These are phyloP conservation scores for Actinomortierella wolfii DNA, from an alignment of 371 early-diverging fungal species.

Conservation along the genomic window DNA sequence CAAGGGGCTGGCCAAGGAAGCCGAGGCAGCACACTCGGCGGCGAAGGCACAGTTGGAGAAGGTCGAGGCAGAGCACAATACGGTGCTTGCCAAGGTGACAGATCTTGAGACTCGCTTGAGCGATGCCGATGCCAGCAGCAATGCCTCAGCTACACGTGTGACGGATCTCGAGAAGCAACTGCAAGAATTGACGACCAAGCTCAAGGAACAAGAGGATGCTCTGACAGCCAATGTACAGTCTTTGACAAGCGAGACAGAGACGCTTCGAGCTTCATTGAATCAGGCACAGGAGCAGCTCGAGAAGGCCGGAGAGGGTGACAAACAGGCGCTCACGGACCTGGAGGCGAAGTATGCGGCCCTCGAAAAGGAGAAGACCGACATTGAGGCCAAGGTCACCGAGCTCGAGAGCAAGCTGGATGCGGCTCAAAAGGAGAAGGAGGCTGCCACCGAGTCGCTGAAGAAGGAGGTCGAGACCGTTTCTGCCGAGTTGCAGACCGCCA, in stretches of 20 bases:
- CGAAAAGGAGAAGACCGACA: conserved; percentile 15
- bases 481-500: conserved; percentile 16
- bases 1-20: conserved; percentile 10
- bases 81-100: conserved; percentile 9
- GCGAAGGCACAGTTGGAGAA: conserved; percentile 10
- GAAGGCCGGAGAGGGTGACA: conserved; percentile 11
- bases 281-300: conserved; percentile 39
- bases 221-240: conserved; percentile 16
- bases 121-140: conserved; percentile 14
- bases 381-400: conserved; percentile 15
- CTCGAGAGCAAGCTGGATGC: conserved; percentile 17
- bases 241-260: conserved; percentile 22
- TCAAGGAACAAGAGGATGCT: conserved; percentile 26
- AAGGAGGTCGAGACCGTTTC: conserved; percentile 17
- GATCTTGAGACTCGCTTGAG: conserved; percentile 2
- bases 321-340: conserved; percentile 20
- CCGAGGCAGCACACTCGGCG: background rate
- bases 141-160: conserved; percentile 38
- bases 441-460: conserved; percentile 6
- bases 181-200: conserved; percentile 14
- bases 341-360: conserved; percentile 34
- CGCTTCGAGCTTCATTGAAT: conserved; percentile 28
- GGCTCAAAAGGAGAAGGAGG: conserved; percentile 7
- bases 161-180: conserved; percentile 48
- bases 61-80: conserved; percentile 7